A percentile compares a stretch with the other conserved stretches of the same genome.
phyloP scores from a whole-genome alignment of 805 yeast species.

The Wickerhamiella alocasiicola region DNA sequence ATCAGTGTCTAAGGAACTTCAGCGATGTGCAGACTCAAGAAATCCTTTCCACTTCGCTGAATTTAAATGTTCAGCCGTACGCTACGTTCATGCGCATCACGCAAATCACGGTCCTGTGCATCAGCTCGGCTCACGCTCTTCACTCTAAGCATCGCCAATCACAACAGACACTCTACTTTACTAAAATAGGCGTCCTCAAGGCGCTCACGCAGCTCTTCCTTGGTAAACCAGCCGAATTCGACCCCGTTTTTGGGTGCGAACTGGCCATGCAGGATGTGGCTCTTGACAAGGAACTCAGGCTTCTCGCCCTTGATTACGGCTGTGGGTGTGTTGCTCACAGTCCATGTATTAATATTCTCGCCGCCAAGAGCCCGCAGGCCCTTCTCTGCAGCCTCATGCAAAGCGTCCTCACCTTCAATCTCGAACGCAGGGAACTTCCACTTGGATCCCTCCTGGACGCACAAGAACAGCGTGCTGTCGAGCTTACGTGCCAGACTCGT shows the following conservation, averaged over 20 bases:
- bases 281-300: slow-evolving; percentile 66
- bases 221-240: slow-evolving; percentile 73
- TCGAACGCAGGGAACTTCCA: slow-evolving; percentile 80
- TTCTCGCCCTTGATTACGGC: slow-evolving; percentile 42
- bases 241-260: slow-evolving; percentile 36
- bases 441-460: slow-evolving; percentile 36
- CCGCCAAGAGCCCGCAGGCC: slow-evolving; percentile 69
- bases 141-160: no score
- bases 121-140: no score
- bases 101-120: no score
- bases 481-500: slow-evolving; percentile 67
- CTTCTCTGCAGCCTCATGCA: slow-evolving; percentile 62
- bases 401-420: slow-evolving; percentile 25
- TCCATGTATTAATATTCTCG: slow-evolving; percentile 65
- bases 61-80: no score
- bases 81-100: no score
- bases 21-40: no score
- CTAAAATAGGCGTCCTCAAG: slow-evolving; percentile 43
- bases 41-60: no score
- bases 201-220: slow-evolving; percentile 53
- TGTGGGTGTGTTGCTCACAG: slow-evolving; percentile 82
- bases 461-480: slow-evolving; percentile 65
- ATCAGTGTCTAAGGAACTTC: no score
- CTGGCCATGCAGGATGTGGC: slow-evolving; percentile 77
- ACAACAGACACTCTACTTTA: slow-evolving; percentile 12